These are phyloP conservation scores for Karstenula rhodostoma DNA, from an alignment of 2,329 filamentous ascomycete species.

Conservation along the genomic window DNA sequence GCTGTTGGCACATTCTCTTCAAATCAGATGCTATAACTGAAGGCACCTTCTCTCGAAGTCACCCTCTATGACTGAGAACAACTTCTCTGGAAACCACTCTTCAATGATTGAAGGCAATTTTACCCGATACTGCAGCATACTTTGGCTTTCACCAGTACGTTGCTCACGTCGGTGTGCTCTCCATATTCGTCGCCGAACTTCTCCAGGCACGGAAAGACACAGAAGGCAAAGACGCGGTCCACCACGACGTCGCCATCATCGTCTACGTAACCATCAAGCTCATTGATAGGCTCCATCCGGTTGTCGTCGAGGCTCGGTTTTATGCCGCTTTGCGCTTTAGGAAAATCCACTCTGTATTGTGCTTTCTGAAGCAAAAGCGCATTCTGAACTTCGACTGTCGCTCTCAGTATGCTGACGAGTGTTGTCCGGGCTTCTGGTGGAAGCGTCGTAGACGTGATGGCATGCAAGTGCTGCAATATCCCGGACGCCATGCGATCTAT, in stretches of 20 bases:
- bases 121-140: constrained; percentile 36
- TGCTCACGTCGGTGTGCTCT: constrained; percentile 34
- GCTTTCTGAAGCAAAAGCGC: constrained; percentile 42
- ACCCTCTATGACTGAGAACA: too few species aligned
- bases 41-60: too few species aligned
- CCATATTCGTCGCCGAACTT: constrained; percentile 41
- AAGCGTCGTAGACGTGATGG: constrained; percentile 32
- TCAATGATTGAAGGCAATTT: too few species aligned
- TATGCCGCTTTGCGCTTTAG: constrained; percentile 20
- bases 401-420: constrained; percentile 33
- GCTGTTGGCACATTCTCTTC: constrained; percentile 34
- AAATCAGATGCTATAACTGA: background rate
- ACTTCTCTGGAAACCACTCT: too few species aligned
- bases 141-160: constrained; percentile 41
- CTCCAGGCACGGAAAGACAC: constrained; percentile 43
- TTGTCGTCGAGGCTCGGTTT: constrained; percentile 28
- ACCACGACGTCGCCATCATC: constrained; percentile 29
- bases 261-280: constrained; percentile 32
- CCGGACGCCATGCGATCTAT: constrained; percentile 30
- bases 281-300: constrained; percentile 44
- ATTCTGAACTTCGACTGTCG: constrained; percentile 37
- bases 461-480: constrained; percentile 33
- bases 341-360: constrained; percentile 36
- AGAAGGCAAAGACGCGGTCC: constrained; percentile 36
- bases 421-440: constrained; percentile 26